phyloP scores from a whole-genome alignment of 768 basidiomycete genomes.

The Mycena epipterygia region DNA sequence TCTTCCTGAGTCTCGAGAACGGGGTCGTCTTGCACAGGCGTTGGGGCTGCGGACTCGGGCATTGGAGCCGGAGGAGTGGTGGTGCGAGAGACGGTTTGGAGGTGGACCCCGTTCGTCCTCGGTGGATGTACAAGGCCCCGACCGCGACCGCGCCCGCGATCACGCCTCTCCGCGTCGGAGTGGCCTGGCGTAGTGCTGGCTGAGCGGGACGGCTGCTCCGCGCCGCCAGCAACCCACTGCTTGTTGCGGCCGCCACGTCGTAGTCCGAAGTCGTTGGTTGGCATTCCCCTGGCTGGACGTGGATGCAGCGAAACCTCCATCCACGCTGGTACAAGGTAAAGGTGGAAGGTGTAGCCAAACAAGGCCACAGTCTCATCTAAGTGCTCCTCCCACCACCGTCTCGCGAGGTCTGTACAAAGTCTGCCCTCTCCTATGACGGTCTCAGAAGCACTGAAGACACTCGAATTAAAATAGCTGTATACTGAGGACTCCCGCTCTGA shows the following conservation, averaged over 20 bases:
- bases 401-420: no score
- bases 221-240: slow-evolving; percentile 65
- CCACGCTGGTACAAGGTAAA: slow-evolving; percentile 13
- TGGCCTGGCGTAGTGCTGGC: slow-evolving; percentile 51
- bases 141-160: slow-evolving; percentile 71
- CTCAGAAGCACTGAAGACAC: no score
- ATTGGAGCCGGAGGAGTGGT: slow-evolving; percentile 58
- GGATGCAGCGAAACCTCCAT: slow-evolving; percentile 33
- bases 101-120: slow-evolving; percentile 47
- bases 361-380: neutral
- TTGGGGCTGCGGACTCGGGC: slow-evolving; percentile 44
- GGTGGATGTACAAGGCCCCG: slow-evolving; percentile 47
- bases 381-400: no score
- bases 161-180: slow-evolving; percentile 70
- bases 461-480: no score
- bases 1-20: slow-evolving; percentile 73
- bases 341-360: slow-evolving; percentile 13
- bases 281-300: slow-evolving; percentile 25
- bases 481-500: no score
- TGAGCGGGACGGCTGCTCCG: slow-evolving; percentile 53
- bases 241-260: slow-evolving; percentile 64
- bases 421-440: no score
- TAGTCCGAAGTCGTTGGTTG: slow-evolving; percentile 38
- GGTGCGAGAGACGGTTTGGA: slow-evolving; percentile 54
- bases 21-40: slow-evolving; percentile 58